Base-by-base conservation (phyloP, 2,329 filamentous ascomycete genomes). In the Fusarium ramigenum region DNA sequence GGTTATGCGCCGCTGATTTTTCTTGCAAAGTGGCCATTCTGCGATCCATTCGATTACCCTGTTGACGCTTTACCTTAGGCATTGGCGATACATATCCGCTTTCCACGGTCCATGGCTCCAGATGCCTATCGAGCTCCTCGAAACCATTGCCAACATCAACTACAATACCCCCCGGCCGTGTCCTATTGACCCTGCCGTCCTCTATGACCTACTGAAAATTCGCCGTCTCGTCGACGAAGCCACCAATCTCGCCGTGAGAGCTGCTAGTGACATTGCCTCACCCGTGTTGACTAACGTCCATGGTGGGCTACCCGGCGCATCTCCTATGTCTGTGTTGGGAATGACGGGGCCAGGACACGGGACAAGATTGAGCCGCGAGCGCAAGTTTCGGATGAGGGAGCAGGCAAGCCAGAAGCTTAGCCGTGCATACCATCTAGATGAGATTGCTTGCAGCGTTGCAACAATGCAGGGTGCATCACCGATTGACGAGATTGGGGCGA, bases 81-180 rank as follows among this genome's bases (percentile, higher is more conserved):
- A 96, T 83, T 96, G 93, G 93, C 89, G 91, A 72, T 94, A 94
- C 81, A 95, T 96, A 66, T 95, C 93, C 28, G 93, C 91, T 34
- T 96, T 93, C 78, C 92, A 95, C 79, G 94, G 93, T 30, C 91
- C 93, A 75, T 96, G 94, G 94, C 88, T 95, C 19, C 92, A 94
- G 81, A 86, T 96, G 63, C 92, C 93, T 25, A 88, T 91, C 71
- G 93, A 96, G 81, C 89, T 95, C 63, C 90, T 97, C 82, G 92
- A 95, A 80, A 90, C 89, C 56, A 88, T 96, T 57, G 93, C 93
- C 61, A 90, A 94, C 83, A 91, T 90, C 80, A 96, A 96, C 83
- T 95, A 92, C 84, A 91, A 92, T 73, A 91, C 92, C 74, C 92
- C 92, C 21, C 89, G 91, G 34, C 94, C 94, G 15, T 92, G 89